These are phyloP conservation scores for Teunomyces lycoperdinae DNA, from an alignment of 805 yeast species.

Conservation along the genomic window DNA sequence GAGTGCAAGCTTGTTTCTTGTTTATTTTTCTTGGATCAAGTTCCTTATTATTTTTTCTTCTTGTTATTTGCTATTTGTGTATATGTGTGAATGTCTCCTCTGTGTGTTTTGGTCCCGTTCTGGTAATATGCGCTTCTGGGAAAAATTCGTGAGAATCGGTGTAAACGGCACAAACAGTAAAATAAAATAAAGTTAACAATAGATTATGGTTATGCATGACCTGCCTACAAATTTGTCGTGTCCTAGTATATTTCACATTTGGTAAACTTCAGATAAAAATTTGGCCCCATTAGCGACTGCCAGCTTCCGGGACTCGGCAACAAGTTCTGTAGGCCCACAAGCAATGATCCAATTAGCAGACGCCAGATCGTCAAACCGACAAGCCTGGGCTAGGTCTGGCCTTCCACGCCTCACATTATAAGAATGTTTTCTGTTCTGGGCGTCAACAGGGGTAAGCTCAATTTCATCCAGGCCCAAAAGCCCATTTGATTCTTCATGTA, in stretches of 20 bases:
- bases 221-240: neutral
- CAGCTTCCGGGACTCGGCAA: constrained; percentile 37
- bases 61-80: neutral
- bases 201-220: neutral
- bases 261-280: constrained; percentile 45
- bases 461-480: constrained; percentile 18
- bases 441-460: constrained; percentile 13
- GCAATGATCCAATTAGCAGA: constrained; percentile 51
- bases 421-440: constrained; percentile 6
- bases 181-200: neutral
- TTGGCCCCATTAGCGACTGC: constrained; percentile 34
- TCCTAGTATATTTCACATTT: constrained; percentile 16
- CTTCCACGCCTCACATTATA: constrained; percentile 30
- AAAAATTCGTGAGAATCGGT: neutral
- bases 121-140: neutral
- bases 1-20: constrained; percentile 66
- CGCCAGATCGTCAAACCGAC: constrained; percentile 27
- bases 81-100: neutral
- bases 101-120: neutral
- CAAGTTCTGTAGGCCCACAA: constrained; percentile 55
- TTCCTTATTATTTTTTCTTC: neutral
- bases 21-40: constrained; percentile 33
- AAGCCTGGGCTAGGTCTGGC: constrained; percentile 39
- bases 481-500: constrained; percentile 17
- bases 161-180: neutral